Evolutionary conservation across 2,329 filamentous ascomycete genomes (phyloP).

Genomic region (Pseudonectria foliicola): DNA sequence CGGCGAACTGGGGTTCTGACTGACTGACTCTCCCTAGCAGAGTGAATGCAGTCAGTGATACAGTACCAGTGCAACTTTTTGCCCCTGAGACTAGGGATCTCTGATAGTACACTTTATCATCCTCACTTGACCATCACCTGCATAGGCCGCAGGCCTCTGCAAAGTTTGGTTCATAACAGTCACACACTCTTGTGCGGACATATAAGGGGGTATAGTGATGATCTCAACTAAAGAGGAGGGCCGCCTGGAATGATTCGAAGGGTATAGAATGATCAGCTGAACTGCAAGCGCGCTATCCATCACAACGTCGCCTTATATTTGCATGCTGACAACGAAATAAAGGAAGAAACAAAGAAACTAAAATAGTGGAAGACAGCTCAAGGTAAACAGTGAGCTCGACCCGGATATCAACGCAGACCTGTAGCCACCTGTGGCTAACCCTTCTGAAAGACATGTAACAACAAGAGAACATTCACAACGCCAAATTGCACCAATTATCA

Average conservation of each 20-base stretch:
- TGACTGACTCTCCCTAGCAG: too few relatives aligned
- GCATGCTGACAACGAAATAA: neutral
- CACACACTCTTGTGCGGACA: too few relatives aligned
- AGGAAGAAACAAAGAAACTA: neutral
- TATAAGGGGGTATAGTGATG: too few relatives aligned
- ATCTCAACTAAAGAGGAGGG: neutral
- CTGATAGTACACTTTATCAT: too few relatives aligned
- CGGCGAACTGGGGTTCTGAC: too few relatives aligned
- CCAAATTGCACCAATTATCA: conserved; percentile 1
- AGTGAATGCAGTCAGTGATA: too few relatives aligned
- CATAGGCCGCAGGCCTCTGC: too few relatives aligned
- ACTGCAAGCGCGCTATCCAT: neutral
- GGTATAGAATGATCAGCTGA: neutral
- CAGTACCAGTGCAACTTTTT: too few relatives aligned
- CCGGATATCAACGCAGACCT: conserved; percentile 10
- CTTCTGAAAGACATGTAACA: conserved; percentile 14
- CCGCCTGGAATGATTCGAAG: conserved; percentile 1
- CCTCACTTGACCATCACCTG: too few relatives aligned
- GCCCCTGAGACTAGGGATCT: too few relatives aligned
- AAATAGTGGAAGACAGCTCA: neutral
- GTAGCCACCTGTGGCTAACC: conserved; percentile 6
- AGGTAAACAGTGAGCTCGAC: neutral
- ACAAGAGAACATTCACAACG: conserved; percentile 11
- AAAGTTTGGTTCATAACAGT: too few relatives aligned
- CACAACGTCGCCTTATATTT: neutral